Evolutionary conservation across 2,329 filamentous ascomycete genomes (phyloP).

Genomic region (Diaporthe longicolla): DNA sequence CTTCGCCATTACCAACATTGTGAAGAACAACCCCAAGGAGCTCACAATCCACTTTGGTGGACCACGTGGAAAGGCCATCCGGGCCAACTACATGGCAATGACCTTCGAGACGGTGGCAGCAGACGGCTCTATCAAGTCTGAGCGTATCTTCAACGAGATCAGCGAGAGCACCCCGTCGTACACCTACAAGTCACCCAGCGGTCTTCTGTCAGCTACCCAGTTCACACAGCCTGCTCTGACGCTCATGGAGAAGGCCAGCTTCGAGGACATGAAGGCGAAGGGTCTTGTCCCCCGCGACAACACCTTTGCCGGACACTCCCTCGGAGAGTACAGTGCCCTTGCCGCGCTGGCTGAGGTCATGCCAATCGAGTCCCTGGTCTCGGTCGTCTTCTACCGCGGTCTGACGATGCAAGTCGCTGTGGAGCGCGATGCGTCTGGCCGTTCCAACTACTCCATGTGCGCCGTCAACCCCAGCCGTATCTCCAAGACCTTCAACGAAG

Average conservation of each 20-base stretch:
- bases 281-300: conserved; percentile 95
- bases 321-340: conserved; percentile 97
- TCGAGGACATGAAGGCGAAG: conserved; percentile 98
- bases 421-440: conserved; percentile 91
- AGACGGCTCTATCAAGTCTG: conserved; percentile 94
- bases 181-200: conserved; percentile 95
- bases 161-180: conserved; percentile 93
- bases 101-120: conserved; percentile 97
- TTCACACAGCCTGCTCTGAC: conserved; percentile 98
- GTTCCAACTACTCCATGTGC: conserved; percentile 99
- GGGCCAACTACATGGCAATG: conserved; percentile 99
- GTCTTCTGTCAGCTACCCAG: conserved; percentile 95
- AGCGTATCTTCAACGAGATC: conserved; percentile 99
- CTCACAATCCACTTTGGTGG: conserved; percentile 98
- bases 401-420: conserved; percentile 99
- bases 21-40: conserved; percentile 99
- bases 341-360: conserved; percentile 97
- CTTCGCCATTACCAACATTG: conserved; percentile 98
- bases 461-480: conserved; percentile 98
- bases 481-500: conserved; percentile 98
- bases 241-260: conserved; percentile 99
- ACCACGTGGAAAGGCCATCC: conserved; percentile 95
- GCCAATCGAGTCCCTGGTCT: conserved; percentile 99
- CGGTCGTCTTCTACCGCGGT: conserved; percentile 98
- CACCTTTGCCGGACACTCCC: conserved; percentile 97